phyloP scores from a whole-genome alignment of 148 eudicot genomes.

The Pouteria glomerata region DNA sequence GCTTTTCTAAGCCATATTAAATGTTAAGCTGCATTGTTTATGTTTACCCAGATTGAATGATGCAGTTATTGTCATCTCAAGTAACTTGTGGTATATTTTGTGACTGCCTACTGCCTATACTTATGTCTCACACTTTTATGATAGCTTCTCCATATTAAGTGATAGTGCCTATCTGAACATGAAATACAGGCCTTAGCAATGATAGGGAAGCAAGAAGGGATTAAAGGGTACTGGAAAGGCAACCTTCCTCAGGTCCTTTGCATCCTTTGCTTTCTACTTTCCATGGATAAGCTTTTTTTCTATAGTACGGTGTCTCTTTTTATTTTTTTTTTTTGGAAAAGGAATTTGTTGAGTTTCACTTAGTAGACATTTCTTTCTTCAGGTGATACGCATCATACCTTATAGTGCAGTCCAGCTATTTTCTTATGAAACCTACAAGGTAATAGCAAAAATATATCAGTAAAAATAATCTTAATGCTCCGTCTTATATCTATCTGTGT shows the following conservation, averaged over 20 bases:
- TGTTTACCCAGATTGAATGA: neutral
- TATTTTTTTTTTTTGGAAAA: neutral
- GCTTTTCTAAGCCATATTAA: neutral
- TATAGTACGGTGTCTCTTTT: neutral
- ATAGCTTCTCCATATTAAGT: neutral
- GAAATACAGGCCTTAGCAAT: constrained; percentile 53
- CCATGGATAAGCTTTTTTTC: constrained; percentile 1
- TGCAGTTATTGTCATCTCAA: neutral
- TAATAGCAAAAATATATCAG: constrained; percentile 22
- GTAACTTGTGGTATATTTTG: no score
- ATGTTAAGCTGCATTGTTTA: neutral
- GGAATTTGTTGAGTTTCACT: neutral
- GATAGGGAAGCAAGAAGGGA: constrained; percentile 78
- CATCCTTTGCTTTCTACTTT: constrained; percentile 11
- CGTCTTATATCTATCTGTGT: neutral
- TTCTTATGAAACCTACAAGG: constrained; percentile 90
- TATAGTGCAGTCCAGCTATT: constrained; percentile 90
- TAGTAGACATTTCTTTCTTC: constrained; percentile 3
- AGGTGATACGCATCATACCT: constrained; percentile 89
- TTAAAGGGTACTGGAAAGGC: constrained; percentile 96
- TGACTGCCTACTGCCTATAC: no score
- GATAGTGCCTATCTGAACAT: constrained; percentile 8
- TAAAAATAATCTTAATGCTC: neutral
- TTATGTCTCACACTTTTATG: neutral
- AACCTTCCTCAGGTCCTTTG: constrained; percentile 85